Evolutionary conservation across 225 moss, liverwort and hornwort genomes (phyloP).

Genomic region (Antitrichia curtipendula): DNA sequence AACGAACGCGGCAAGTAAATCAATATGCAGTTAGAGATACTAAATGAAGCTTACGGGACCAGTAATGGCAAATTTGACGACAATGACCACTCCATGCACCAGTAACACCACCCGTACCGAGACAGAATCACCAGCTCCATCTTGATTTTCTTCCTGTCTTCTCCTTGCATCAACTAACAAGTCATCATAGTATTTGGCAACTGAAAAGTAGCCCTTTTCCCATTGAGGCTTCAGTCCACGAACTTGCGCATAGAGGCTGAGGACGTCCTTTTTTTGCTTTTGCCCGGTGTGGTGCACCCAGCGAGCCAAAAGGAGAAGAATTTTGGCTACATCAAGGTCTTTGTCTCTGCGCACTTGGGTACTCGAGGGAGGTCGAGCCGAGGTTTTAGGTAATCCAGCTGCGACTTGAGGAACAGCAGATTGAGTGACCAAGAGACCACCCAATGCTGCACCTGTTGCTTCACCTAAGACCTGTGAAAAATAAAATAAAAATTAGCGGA

Average conservation of each 20-base stretch:
- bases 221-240: conserved; percentile 92
- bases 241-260: conserved; percentile 71
- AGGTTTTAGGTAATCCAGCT: conserved; percentile 26
- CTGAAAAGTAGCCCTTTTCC: conserved; percentile 98
- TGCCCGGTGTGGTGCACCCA: conserved; percentile 99
- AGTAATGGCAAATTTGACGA: not conserved
- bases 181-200: conserved; percentile 98
- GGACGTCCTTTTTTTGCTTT: conserved; percentile 88
- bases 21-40: not conserved
- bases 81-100: not conserved
- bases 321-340: conserved; percentile 81
- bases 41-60: not conserved
- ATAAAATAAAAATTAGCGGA: not conserved
- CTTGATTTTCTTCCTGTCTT: conserved; percentile 88
- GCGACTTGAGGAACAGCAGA: conserved; percentile 63
- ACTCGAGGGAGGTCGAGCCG: conserved; percentile 14
- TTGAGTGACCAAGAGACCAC: conserved; percentile 71
- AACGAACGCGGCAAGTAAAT: not conserved
- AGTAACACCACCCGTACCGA: conserved; percentile 19
- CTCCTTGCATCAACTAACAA: conserved; percentile 88
- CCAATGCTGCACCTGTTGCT: conserved; percentile 72
- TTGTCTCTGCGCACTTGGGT: conserved; percentile 70
- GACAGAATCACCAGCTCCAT: conserved; percentile 28
- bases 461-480: conserved; percentile 46
- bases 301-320: conserved; percentile 77